These are phyloP conservation scores for Colletotrichum plurivorum DNA, from an alignment of 2,329 filamentous ascomycete genomes.

Conservation along the genomic window DNA sequence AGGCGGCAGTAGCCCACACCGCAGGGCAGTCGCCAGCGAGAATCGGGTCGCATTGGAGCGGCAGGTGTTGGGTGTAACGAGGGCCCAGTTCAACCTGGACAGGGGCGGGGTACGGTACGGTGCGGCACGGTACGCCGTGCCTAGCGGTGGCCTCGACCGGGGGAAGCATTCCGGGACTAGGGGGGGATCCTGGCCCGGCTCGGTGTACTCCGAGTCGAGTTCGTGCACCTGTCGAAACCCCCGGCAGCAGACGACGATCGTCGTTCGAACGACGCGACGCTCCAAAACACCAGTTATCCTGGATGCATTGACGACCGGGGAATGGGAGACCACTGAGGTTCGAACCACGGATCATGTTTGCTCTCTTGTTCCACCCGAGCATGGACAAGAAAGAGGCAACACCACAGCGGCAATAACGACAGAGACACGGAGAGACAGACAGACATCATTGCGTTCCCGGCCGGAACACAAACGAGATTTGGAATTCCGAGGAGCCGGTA, in stretches of 20 bases:
- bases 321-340: slow-evolving; percentile 2
- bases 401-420: not conserved
- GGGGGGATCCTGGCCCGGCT: slow-evolving; percentile 20
- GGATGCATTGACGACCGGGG: slow-evolving; percentile 18
- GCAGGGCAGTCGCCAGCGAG: no score
- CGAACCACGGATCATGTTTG: slow-evolving; percentile 17
- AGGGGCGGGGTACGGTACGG: not conserved
- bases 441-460: slow-evolving; percentile 6
- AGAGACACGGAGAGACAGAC: not conserved
- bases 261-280: not conserved
- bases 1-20: not conserved
- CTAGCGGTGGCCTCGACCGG: slow-evolving; percentile 12
- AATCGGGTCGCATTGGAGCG: not conserved
- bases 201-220: slow-evolving; percentile 21
- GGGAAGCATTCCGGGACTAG: slow-evolving; percentile 23
- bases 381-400: no score
- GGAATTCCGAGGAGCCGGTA: slow-evolving; percentile 35
- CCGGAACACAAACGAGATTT: slow-evolving; percentile 27
- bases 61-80: not conserved
- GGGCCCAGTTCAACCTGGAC: no score
- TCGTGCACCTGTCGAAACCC: not conserved
- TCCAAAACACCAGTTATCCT: slow-evolving; percentile 1
- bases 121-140: slow-evolving; percentile 5
- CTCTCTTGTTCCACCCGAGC: slow-evolving; percentile 5
- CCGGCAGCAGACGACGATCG: not conserved